These are phyloP conservation scores for Aspergillus brasiliensis DNA, from an alignment of 2,329 filamentous ascomycete species.

Conservation along the genomic window DNA sequence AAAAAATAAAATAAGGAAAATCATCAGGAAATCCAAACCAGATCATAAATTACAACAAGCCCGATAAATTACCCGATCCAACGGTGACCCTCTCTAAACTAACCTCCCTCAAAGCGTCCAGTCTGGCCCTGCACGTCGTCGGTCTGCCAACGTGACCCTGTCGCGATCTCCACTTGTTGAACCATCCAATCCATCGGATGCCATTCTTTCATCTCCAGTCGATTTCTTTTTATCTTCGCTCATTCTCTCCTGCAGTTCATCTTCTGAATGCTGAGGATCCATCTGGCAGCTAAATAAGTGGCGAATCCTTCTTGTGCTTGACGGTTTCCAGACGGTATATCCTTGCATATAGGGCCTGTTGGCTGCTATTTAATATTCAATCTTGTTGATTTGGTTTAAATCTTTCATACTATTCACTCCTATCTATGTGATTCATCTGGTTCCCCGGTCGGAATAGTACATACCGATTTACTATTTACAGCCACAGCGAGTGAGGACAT, in stretches of 20 bases:
- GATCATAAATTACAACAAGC: constrained; percentile 1
- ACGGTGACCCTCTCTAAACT: constrained; percentile 12
- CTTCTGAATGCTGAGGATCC: constrained; percentile 12
- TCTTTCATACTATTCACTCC: neutral
- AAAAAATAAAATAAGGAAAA: constrained; percentile 11
- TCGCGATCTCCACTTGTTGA: constrained; percentile 20
- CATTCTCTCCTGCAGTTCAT: constrained; percentile 11
- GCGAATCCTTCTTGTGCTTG: constrained; percentile 14
- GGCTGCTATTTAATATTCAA: neutral
- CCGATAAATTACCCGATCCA: constrained; percentile 22
- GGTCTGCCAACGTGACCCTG: constrained; percentile 23
- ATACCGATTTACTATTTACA: neutral
- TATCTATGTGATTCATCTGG: neutral
- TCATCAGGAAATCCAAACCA: constrained; percentile 10
- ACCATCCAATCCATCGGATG: constrained; percentile 7
- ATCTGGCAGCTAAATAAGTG: constrained; percentile 14
- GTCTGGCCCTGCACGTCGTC: constrained; percentile 10
- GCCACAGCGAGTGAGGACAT: neutral
- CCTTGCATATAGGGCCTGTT: constrained; percentile 17
- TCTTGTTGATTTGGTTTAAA: neutral
- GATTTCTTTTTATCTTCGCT: neutral
- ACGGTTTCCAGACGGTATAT: constrained; percentile 11
- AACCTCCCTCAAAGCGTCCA: constrained; percentile 5
- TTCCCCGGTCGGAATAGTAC: neutral
- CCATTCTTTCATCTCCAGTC: constrained; percentile 1